These are phyloP conservation scores for Lentinula sp. DNA, from an alignment of 768 basidiomycete genomes.

Conservation along the genomic window DNA sequence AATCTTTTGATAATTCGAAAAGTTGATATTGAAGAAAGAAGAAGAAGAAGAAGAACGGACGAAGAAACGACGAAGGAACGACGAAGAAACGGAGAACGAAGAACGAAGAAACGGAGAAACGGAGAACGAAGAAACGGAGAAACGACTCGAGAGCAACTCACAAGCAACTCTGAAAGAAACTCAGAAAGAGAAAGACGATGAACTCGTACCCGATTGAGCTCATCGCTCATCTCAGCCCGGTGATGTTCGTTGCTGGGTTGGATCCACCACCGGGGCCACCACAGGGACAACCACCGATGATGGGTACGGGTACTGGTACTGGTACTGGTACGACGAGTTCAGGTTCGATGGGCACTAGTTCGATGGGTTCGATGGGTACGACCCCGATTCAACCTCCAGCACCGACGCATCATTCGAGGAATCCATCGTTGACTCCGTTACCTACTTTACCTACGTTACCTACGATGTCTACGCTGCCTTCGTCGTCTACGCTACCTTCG, in stretches of 20 bases:
- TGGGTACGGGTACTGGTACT: too few species aligned
- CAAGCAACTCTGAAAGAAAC: too few species aligned
- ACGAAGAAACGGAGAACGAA: too few species aligned
- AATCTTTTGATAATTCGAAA: too few species aligned
- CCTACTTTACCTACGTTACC: neutral
- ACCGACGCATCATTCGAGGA: constrained; percentile 15
- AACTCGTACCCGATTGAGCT: constrained; percentile 92
- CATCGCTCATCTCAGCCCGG: constrained; percentile 80
- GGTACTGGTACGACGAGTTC: constrained; percentile 5
- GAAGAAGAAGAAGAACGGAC: too few species aligned
- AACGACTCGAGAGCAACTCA: too few species aligned
- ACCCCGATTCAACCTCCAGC: constrained; percentile 13
- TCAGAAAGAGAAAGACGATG: constrained; percentile 36
- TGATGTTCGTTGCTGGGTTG: constrained; percentile 94
- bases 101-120: too few species aligned
- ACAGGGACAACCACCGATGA: too few species aligned
- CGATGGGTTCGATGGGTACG: constrained; percentile 3
- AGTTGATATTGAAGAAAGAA: too few species aligned
- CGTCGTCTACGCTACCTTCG: too few species aligned
- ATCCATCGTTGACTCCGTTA: constrained; percentile 7
- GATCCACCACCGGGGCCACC: constrained; percentile 18
- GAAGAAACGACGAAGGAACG: too few species aligned
- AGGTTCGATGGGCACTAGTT: neutral
- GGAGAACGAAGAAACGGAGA: too few species aligned
- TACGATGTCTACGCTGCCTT: neutral